Evolutionary conservation across 2,329 filamentous ascomycete genomes (phyloP).

Genomic region (Exophiala phaeomuriformis): DNA sequence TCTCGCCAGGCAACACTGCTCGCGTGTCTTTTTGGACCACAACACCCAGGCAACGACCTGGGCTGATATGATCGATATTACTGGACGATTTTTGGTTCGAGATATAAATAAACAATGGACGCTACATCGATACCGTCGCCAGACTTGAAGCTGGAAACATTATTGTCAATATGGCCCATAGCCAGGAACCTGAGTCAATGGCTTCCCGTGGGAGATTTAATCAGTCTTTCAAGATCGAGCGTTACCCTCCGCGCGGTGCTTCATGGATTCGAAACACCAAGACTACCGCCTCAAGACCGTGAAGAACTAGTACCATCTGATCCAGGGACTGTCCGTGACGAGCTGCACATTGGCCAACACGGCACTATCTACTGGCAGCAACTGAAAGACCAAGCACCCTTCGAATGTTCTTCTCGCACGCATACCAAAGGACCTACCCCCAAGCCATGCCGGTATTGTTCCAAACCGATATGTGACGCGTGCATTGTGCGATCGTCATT

Average conservation of each 20-base stretch:
- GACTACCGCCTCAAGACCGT: not conserved
- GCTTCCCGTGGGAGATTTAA: conserved; percentile 29
- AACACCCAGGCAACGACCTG: conserved; percentile 99
- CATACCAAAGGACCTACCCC: conserved; percentile 27
- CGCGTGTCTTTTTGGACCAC: conserved; percentile 96
- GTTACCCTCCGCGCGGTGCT: conserved; percentile 26
- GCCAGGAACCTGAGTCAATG: conserved; percentile 25
- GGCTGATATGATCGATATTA: conserved; percentile 56
- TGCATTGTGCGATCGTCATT: conserved; percentile 31
- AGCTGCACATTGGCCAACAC: conserved; percentile 29
- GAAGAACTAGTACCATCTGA: not conserved
- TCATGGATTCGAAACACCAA: conserved; percentile 28
- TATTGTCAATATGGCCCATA: conserved; percentile 30
- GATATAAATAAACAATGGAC: not conserved
- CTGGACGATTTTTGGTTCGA: no score
- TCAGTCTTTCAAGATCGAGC: conserved; percentile 28
- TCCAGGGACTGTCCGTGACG: conserved; percentile 8
- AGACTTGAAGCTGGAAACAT: conserved; percentile 17
- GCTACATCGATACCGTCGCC: not conserved
- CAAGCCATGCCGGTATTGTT: conserved; percentile 29
- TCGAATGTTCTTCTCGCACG: conserved; percentile 26
- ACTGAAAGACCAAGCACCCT: conserved; percentile 27
- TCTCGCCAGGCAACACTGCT: conserved; percentile 61
- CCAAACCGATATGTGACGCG: conserved; percentile 30
- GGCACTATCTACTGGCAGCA: conserved; percentile 29